Conservation (phyloP, 495 filamentous ascomycete genomes). For the Penicillium simplicissimum region DNA sequence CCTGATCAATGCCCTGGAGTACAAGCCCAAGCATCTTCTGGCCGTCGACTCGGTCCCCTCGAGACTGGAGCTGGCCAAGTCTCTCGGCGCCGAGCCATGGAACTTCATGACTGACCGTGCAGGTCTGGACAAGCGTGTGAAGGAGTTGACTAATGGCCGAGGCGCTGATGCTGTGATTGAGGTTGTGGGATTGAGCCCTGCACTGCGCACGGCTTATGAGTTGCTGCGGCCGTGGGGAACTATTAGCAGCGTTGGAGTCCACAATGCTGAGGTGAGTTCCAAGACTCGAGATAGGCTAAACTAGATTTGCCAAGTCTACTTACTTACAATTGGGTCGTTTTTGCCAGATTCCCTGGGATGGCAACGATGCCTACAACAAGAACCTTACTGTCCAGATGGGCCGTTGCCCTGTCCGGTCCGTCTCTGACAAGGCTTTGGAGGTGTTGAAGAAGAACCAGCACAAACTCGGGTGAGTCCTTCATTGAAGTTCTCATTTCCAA, state of each 20-base stretch:
- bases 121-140: conserved; percentile 67
- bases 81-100: conserved; percentile 81
- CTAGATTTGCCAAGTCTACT: background rate
- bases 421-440: conserved; percentile 76
- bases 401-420: conserved; percentile 84
- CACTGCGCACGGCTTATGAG: conserved; percentile 81
- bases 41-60: conserved; percentile 83
- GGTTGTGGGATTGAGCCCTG: conserved; percentile 83
- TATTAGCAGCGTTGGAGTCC: conserved; percentile 88
- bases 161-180: conserved; percentile 93
- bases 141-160: conserved; percentile 75
- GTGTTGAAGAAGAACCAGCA: conserved; percentile 82
- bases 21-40: conserved; percentile 76
- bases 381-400: conserved; percentile 93
- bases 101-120: conserved; percentile 74
- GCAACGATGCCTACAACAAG: conserved; percentile 82
- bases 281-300: background rate
- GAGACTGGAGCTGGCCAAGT: conserved; percentile 73
- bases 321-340: background rate
- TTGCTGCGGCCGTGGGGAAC: conserved; percentile 83
- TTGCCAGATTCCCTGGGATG: conserved; percentile 76
- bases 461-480: conserved; percentile 64
- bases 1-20: conserved; percentile 78
- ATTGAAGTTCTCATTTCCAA: conserved; percentile 8
- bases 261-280: conserved; percentile 73